Evolutionary conservation across 345 rosid genomes (phyloP).

Genomic region (Euphorbia tirucalli): DNA sequence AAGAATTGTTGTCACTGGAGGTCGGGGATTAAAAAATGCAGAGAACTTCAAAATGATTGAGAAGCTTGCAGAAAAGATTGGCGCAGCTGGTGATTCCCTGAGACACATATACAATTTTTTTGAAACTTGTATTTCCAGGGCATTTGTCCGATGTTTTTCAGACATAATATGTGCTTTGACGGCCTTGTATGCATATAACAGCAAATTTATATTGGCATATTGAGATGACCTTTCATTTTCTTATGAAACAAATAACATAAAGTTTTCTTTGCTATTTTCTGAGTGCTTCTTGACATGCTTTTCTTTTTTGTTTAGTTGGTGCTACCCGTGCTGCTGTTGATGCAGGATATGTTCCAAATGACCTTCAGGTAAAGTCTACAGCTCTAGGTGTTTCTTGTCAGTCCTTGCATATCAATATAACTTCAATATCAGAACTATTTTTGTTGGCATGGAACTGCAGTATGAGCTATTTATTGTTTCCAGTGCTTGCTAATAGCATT

Average conservation of each 20-base stretch:
- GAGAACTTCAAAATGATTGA: constrained; percentile 95
- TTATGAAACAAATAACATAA: background rate
- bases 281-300: background rate
- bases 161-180: too few species aligned
- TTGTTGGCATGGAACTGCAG: background rate
- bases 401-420: background rate
- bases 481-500: background rate
- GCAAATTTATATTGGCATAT: background rate
- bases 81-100: constrained; percentile 74
- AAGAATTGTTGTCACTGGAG: constrained; percentile 81
- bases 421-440: background rate
- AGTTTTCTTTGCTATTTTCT: background rate
- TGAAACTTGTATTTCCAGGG: background rate
- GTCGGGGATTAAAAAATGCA: constrained; percentile 80
- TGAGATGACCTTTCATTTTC: constrained; percentile 1
- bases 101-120: background rate
- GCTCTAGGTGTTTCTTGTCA: constrained; percentile 6
- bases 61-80: constrained; percentile 93
- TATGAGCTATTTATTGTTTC: background rate
- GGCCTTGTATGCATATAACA: background rate
- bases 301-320: constrained; percentile 58
- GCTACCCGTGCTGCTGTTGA: constrained; percentile 99
- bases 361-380: constrained; percentile 67
- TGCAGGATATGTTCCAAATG: constrained; percentile 98
- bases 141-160: background rate